Evolutionary conservation across 768 basidiomycete genomes (phyloP), one percentile per base, ranked within the genome.

Genomic region (Suillus fuscotomentosus): DNA sequence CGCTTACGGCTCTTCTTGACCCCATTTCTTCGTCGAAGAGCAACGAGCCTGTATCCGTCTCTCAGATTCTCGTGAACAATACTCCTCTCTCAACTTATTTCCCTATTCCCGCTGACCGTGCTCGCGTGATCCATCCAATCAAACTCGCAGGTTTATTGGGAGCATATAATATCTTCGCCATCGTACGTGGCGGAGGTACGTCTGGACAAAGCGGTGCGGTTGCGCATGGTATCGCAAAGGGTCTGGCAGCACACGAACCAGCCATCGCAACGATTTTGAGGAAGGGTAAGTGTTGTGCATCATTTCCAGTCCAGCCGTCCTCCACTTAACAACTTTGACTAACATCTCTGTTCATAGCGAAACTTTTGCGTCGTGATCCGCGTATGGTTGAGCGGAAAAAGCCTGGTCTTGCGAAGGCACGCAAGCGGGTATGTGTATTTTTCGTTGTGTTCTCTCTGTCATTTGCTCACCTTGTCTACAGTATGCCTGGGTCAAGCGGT

Each of bases 331-430:
- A 53, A 36, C 34, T 15, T 31, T 67, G 54, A 61, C 59, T 64
- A 39, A 45, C 24, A 22, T 38, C 8, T 55, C 22, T 62, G 53
- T 38, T 24, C 41, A 20, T 73, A 97, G 96, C 92, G 65, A 90
- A 94, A 80, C 80, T 96, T 55, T 78, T 94, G 64, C 87, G 88
- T 75, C 88, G 96, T 70, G 97, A 99, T 82, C 94, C 95, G 54
- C 90, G 97, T 77, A 93, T 97, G 93, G 96, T 97, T 38, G 97
- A 99, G 79, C 85, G 97, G 70, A 99, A 99, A 82, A 99, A 99
- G 85, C 93, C 97, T 17, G 94, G 94, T 64, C 76, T 87, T 71
- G 87, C 91, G 65, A 97, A 97, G 81, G 95, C 97, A 65, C 88
- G 96, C 77, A 95, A 96, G 80, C 84, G 84, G 80, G 94, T 95